Evolutionary conservation across 768 basidiomycete species (phyloP).

Genomic region (Calocybe indica): DNA sequence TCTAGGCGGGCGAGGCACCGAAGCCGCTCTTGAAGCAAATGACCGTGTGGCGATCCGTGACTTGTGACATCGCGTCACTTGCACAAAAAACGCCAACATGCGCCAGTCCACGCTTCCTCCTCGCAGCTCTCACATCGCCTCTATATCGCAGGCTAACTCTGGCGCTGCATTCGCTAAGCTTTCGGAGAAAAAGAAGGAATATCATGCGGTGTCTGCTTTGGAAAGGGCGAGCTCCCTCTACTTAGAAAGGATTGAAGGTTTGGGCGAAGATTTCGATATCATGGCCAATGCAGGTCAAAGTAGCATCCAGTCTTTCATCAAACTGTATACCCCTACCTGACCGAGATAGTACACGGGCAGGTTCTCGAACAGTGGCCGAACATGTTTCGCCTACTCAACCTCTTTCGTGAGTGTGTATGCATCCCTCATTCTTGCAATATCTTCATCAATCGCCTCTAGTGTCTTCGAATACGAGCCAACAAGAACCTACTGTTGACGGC

Average conservation of each 20-base stretch:
- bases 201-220: slow-evolving; percentile 67
- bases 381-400: slow-evolving; percentile 72
- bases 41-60: too few species aligned
- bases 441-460: slow-evolving; percentile 28
- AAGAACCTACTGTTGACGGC: slow-evolving; percentile 17
- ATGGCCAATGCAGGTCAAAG: slow-evolving; percentile 78
- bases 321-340: neutral
- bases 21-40: too few species aligned
- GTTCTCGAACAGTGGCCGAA: slow-evolving; percentile 77
- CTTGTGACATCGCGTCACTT: too few species aligned
- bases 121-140: slow-evolving; percentile 43
- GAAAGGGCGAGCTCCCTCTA: slow-evolving; percentile 60
- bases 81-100: slow-evolving; percentile 22
- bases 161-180: slow-evolving; percentile 51
- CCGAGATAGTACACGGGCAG: slow-evolving; percentile 57
- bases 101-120: slow-evolving; percentile 49
- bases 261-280: slow-evolving; percentile 67
- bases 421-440: neutral
- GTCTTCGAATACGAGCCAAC: slow-evolving; percentile 32
- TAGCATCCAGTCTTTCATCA: slow-evolving; percentile 16
- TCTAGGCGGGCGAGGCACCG: too few species aligned
- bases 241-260: slow-evolving; percentile 59
- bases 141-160: slow-evolving; percentile 31
- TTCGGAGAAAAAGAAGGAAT: slow-evolving; percentile 77
- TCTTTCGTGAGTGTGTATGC: slow-evolving; percentile 49